Conservation (phyloP, 805 yeast species). For the Yarrowia bubula region DNA sequence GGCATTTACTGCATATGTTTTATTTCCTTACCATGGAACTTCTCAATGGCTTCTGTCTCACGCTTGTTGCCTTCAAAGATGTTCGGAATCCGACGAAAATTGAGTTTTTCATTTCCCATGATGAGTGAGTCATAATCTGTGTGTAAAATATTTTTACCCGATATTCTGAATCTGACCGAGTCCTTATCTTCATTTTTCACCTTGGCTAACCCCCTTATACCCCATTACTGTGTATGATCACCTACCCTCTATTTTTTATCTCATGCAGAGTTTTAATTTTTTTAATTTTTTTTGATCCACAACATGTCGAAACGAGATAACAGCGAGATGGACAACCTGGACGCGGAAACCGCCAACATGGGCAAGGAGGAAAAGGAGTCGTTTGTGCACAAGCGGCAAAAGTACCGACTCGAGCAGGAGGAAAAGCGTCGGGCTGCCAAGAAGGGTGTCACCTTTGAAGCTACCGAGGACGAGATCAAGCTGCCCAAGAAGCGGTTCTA, state of each 20-base stretch:
- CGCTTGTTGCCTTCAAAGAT: not conserved
- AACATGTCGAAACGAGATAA: constrained; percentile 23
- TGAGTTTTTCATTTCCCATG: not conserved
- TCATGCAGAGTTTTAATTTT: constrained; percentile 15
- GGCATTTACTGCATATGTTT: too few species aligned
- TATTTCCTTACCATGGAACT: not conserved
- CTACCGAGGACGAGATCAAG: constrained; percentile 42
- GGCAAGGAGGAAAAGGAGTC: constrained; percentile 21
- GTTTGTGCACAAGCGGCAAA: constrained; percentile 37
- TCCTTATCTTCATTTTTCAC: not conserved
- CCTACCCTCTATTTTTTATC: not conserved
- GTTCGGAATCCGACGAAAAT: not conserved
- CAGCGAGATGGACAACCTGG: constrained; percentile 12
- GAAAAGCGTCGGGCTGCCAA: constrained; percentile 49
- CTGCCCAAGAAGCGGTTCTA: constrained; percentile 82
- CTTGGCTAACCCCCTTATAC: not conserved
- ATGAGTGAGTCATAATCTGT: constrained; percentile 10
- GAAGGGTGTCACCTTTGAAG: constrained; percentile 45
- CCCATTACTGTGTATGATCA: too few species aligned
- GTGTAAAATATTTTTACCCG: too few species aligned
- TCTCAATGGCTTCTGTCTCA: not conserved
- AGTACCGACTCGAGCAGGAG: constrained; percentile 48
- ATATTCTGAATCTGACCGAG: too few species aligned
- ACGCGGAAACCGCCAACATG: constrained; percentile 16
- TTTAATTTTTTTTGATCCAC: not conserved